A percentile compares a stretch with the other conserved stretches of the same genome.
Evolutionary conservation across 106 monocot genomes (phyloP).

Genomic region (Dendrobium officinale): DNA sequence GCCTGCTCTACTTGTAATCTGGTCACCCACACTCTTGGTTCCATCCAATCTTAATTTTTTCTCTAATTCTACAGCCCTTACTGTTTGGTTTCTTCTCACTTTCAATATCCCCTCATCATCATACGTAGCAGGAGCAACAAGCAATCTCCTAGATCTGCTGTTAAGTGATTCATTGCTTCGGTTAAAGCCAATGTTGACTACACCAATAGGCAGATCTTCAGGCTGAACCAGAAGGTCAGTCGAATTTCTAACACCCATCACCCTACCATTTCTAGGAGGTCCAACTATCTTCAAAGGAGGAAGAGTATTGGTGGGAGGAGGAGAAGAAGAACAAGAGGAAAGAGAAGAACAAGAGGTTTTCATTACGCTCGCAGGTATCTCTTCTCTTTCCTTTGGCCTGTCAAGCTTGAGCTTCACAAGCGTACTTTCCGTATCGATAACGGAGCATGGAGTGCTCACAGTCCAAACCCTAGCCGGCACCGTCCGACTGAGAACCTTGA

Average conservation of each 20-base stretch:
- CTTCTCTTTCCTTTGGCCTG: constrained; percentile 6
- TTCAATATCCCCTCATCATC: constrained; percentile 7
- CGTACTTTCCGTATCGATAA: constrained; percentile 45
- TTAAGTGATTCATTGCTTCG: constrained; percentile 15
- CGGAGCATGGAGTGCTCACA: constrained; percentile 60
- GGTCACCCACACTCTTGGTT: constrained; percentile 8
- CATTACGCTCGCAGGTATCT: constrained; percentile 1
- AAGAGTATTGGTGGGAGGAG: neutral
- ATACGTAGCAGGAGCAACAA: constrained; percentile 1
- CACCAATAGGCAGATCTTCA: constrained; percentile 12
- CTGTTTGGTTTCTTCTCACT: constrained; percentile 19
- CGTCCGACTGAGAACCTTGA: constrained; percentile 43
- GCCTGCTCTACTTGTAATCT: constrained; percentile 2
- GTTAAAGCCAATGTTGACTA: neutral
- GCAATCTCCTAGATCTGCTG: constrained; percentile 19
- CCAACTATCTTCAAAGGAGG: constrained; percentile 17
- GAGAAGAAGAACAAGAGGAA: neutral
- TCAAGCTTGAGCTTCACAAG: neutral
- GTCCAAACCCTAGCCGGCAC: constrained; percentile 48
- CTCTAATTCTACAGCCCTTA: constrained; percentile 10
- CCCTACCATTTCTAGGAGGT: constrained; percentile 28
- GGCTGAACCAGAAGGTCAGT: constrained; percentile 3
- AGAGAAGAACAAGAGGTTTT: constrained; percentile 1
- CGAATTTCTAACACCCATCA: constrained; percentile 38
- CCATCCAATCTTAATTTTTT: constrained; percentile 4